Conservation (phyloP, 1,139 yeast species). For the Blastobotrys arbuscula region DNA sequence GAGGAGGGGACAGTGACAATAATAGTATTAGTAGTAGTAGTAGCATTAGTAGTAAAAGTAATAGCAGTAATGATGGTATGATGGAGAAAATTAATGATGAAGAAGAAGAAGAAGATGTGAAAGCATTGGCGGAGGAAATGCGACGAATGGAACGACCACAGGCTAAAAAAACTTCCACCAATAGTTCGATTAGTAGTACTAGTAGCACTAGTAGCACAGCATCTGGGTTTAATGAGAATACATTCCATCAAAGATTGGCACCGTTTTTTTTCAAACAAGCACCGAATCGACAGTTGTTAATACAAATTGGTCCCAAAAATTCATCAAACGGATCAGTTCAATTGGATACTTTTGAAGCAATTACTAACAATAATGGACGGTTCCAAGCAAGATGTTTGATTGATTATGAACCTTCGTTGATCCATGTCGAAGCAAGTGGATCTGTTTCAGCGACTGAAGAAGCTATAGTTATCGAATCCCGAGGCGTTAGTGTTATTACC, state of each 20-base stretch:
- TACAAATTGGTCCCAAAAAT: conserved; percentile 18
- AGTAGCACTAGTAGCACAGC: no score
- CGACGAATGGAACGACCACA: neutral
- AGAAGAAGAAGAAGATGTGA: conserved; percentile 5
- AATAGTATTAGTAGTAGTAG: no score
- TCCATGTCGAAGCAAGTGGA: conserved; percentile 25
- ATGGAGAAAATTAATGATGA: neutral
- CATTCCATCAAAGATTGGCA: conserved; percentile 23
- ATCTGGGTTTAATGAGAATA: conserved; percentile 13
- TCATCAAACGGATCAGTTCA: conserved; percentile 4
- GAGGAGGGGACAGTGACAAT: conserved; percentile 24
- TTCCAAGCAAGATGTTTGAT: conserved; percentile 34
- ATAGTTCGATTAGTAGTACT: neutral
- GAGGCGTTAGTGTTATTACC: conserved; percentile 70
- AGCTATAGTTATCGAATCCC: conserved; percentile 25
- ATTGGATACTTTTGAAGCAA: conserved; percentile 13
- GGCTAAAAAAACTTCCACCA: neutral
- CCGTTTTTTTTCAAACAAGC: conserved; percentile 28
- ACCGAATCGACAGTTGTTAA: conserved; percentile 19
- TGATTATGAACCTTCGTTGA: conserved; percentile 22
- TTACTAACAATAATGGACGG: conserved; percentile 34
- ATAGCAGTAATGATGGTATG: neutral
- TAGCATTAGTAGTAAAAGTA: no score
- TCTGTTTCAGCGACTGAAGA: conserved; percentile 17
- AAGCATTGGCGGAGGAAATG: conserved; percentile 1